Evolutionary conservation across 371 early-diverging fungal species (phyloP).

Genomic region (Mucor mucedo): DNA sequence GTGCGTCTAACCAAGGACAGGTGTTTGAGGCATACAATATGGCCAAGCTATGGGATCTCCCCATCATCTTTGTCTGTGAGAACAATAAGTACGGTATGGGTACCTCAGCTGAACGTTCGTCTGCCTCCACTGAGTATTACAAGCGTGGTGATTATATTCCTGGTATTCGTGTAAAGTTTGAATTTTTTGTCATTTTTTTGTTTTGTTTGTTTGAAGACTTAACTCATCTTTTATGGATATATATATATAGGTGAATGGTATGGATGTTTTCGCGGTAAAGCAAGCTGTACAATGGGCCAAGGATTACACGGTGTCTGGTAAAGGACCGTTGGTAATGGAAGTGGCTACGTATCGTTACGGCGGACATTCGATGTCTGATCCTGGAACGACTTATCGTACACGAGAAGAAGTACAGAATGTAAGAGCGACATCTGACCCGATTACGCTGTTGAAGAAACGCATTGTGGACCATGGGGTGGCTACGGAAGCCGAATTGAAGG

Average conservation of each 20-base stretch:
- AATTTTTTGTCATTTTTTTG: no score
- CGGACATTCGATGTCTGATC: constrained; percentile 99
- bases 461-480: constrained; percentile 72
- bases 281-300: constrained; percentile 86
- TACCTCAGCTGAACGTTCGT: constrained; percentile 89
- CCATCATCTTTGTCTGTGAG: constrained; percentile 97
- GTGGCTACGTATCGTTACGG: constrained; percentile 98
- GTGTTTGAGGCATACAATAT: constrained; percentile 99
- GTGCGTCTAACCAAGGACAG: constrained; percentile 99
- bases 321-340: constrained; percentile 98
- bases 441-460: constrained; percentile 86
- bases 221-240: no score
- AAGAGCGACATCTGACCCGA: constrained; percentile 92
- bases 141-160: constrained; percentile 97
- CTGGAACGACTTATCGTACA: constrained; percentile 98
- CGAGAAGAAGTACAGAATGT: constrained; percentile 98
- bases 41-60: constrained; percentile 99
- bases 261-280: constrained; percentile 94
- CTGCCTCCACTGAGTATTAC: constrained; percentile 94
- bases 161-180: constrained; percentile 62
- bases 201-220: not conserved
- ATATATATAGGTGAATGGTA: constrained; percentile 76
- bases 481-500: constrained; percentile 91
- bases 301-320: constrained; percentile 78
- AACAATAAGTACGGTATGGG: constrained; percentile 99